Percentiles rank a stretch among this genome's conserved stretches.
These are phyloP conservation scores for Aspergillus versicolor DNA, from an alignment of 2,329 filamentous ascomycete species.

Conservation along the genomic window DNA sequence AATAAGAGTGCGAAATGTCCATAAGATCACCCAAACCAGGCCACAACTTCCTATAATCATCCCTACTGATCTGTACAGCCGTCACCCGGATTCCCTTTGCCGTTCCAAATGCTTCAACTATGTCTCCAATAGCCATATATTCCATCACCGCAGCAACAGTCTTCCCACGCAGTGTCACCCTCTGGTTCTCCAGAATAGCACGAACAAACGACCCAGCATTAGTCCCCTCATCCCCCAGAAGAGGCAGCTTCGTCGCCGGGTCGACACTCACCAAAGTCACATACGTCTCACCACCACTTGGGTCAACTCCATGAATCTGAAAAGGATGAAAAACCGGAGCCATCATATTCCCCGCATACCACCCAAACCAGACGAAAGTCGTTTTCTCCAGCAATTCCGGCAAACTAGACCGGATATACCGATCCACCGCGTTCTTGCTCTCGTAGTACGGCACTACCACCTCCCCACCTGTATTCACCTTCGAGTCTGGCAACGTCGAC, in stretches of 20 bases:
- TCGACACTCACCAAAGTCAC: not conserved
- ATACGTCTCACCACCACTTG: not conserved
- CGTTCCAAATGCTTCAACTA: not conserved
- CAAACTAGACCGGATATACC: not conserved
- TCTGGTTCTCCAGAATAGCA: not conserved
- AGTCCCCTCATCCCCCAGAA: not conserved
- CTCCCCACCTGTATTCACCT: not conserved
- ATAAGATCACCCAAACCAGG: slow-evolving; percentile 30
- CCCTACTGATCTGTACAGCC: slow-evolving; percentile 26
- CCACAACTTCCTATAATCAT: slow-evolving; percentile 32
- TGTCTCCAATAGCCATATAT: not conserved
- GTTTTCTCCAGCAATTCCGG: slow-evolving; percentile 36
- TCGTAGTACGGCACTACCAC: not conserved
- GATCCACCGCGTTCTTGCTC: not conserved
- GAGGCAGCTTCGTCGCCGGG: not conserved
- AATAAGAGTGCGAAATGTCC: slow-evolving; percentile 14
- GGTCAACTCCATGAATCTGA: not conserved
- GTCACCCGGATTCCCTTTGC: not conserved
- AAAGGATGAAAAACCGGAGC: slow-evolving; percentile 23
- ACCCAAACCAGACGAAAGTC: slow-evolving; percentile 41
- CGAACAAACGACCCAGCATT: not conserved
- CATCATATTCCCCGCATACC: slow-evolving; percentile 36
- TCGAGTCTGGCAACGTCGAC: slow-evolving; percentile 41
- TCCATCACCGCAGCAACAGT: not conserved
- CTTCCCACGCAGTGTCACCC: not conserved